Percentiles rank a stretch among this genome's conserved stretches.
Conservation (phyloP, 176 grass and related monocot genomes). For the Triticum dicoccoides region DNA sequence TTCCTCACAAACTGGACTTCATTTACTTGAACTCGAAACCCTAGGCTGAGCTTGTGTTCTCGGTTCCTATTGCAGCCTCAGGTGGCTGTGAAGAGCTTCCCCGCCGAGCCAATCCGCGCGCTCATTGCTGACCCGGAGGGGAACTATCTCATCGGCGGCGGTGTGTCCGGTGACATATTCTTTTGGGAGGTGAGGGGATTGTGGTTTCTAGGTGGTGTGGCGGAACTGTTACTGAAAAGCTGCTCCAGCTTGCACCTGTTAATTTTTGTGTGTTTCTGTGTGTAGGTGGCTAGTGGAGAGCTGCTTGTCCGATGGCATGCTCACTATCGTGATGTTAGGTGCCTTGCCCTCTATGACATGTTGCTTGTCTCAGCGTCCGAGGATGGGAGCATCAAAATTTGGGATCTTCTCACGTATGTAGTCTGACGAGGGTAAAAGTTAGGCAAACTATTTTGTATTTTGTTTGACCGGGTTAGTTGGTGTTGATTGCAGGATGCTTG, state of each 20-base stretch:
- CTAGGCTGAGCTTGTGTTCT: background rate
- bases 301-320: conserved; percentile 78
- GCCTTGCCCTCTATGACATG: conserved; percentile 68
- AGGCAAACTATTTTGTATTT: conserved; percentile 2
- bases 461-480: conserved; percentile 16
- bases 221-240: background rate
- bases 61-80: conserved; percentile 53
- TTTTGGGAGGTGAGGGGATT: conserved; percentile 71
- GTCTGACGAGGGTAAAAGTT: conserved; percentile 22
- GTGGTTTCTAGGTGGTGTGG: background rate
- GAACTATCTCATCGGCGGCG: conserved; percentile 76
- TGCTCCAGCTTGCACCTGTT: background rate
- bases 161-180: conserved; percentile 65
- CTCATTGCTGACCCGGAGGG: conserved; percentile 75
- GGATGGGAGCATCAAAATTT: conserved; percentile 77
- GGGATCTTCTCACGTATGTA: conserved; percentile 81
- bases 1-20: background rate
- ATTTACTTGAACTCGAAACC: background rate
- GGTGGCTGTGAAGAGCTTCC: conserved; percentile 81
- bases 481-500: conserved; percentile 67
- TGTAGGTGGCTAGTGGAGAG: conserved; percentile 76
- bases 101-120: conserved; percentile 67
- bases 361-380: conserved; percentile 74
- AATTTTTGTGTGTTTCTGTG: background rate
- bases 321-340: conserved; percentile 78